Base-by-base conservation (phyloP, 192 early-diverging fungal species). In the Piromyces finnis region DNA sequence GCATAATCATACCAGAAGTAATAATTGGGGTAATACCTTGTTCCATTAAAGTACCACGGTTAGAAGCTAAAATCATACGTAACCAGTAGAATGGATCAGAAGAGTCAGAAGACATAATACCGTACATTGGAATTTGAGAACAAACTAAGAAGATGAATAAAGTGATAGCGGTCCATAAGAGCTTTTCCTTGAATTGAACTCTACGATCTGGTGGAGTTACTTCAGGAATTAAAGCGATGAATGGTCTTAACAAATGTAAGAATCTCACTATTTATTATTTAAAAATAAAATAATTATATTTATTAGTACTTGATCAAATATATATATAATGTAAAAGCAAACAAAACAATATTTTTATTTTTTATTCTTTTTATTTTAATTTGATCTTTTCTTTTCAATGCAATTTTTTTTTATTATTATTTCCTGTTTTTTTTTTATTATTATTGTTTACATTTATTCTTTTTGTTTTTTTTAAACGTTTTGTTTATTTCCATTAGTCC, bases 1-100 rank as follows among this genome's bases (percentile, higher is more conserved):
- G 98, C 98, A 99, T 99, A 82, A 99, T 99, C 98, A 99, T 99
- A 41, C 98, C 97, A 13, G 97, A 98, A 18, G 98, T 98, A 78
- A 99, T 94, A 84, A 99, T 96, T 30, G 98, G 98, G 29, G 97
- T 98, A 82, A 99, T 99, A 87, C 98, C 98, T 86, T 98, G 91
- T 88, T 99, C 98, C 98, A 99, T 99, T 39, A 99, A 87, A 36
- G 98, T 99, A 84, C 98, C 98, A 87, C 98, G 93, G 91, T 99
- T 99, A 37, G 96, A 98, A 77, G 98, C 98, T 81, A 99, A 90
- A 83, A 99, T 99, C 36, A 97, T 96, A 91, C 98, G 95, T 92
- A 99, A 93, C 98, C 98, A 99, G 90, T 98, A 99, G 80, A 81
- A 81, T 78, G 98, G 98, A 88, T 99, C 98, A 77, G 95, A 93